Percentiles rank a stretch among this genome's conserved stretches.
Evolutionary conservation across 2,329 filamentous ascomycete genomes (phyloP).

Genomic region (Penicillium palitans): DNA sequence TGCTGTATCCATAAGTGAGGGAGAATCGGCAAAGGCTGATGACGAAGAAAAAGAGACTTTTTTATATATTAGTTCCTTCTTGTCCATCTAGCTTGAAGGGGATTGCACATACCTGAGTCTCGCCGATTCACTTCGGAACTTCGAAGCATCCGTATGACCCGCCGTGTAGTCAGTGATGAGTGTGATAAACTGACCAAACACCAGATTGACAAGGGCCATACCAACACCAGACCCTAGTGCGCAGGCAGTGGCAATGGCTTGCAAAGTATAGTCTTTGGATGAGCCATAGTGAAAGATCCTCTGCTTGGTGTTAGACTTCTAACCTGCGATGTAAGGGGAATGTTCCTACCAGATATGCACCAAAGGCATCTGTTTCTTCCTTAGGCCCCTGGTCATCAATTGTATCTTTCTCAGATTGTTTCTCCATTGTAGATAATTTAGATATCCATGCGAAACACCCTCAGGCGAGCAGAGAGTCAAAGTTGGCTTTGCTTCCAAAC

Average conservation of each 20-base stretch:
- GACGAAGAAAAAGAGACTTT: slow-evolving; percentile 40
- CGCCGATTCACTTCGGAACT: slow-evolving; percentile 14
- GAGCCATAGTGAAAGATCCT: slow-evolving; percentile 14
- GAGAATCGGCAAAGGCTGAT: slow-evolving; percentile 38
- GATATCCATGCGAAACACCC: background rate
- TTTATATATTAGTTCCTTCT: slow-evolving; percentile 1
- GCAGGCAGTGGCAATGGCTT: slow-evolving; percentile 5
- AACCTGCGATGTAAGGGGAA: background rate
- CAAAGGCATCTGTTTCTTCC: background rate
- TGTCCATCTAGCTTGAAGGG: slow-evolving; percentile 1
- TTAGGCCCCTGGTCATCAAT: background rate
- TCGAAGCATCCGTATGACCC: slow-evolving; percentile 15
- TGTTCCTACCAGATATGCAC: background rate
- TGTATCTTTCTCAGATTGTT: background rate
- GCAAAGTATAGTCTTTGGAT: slow-evolving; percentile 6
- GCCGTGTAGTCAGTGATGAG: slow-evolving; percentile 26
- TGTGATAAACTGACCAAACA: slow-evolving; percentile 36
- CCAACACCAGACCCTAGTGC: slow-evolving; percentile 29
- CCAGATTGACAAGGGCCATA: slow-evolving; percentile 40
- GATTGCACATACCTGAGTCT: slow-evolving; percentile 19
- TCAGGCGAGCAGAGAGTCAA: background rate
- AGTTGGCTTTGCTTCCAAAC: background rate
- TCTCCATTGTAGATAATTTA: background rate
- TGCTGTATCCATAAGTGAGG: slow-evolving; percentile 35
- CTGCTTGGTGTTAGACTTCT: background rate